Percentiles rank a stretch among this genome's conserved stretches.
These are phyloP conservation scores for Microstroma glucosiphilum DNA, from an alignment of 1,284 basidiomycete species.

Conservation along the genomic window DNA sequence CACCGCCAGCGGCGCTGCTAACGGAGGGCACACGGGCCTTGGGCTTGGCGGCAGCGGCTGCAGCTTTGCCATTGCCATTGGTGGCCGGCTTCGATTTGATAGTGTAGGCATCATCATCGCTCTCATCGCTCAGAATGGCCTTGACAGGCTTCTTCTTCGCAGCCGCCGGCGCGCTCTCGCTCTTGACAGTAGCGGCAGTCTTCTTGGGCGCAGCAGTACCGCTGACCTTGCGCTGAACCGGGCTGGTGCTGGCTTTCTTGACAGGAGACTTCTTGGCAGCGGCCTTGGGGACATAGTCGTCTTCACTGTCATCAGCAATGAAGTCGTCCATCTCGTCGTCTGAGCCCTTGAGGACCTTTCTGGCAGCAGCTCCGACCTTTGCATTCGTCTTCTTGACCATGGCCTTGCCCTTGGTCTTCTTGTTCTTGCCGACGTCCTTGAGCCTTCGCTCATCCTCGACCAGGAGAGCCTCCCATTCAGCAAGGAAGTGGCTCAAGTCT, in stretches of 20 bases:
- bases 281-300: constrained; percentile 28
- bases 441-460: constrained; percentile 58
- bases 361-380: constrained; percentile 60
- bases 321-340: constrained; percentile 15
- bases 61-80: too few species aligned
- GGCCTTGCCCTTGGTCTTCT: constrained; percentile 53
- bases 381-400: constrained; percentile 54
- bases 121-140: too few species aligned
- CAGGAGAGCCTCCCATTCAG: constrained; percentile 69
- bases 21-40: too few species aligned
- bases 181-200: constrained; percentile 10
- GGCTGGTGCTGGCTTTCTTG: constrained; percentile 23
- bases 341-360: constrained; percentile 54
- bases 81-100: too few species aligned
- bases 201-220: constrained; percentile 17
- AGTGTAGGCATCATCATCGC: too few species aligned
- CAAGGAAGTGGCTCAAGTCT: constrained; percentile 78
- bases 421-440: constrained; percentile 59
- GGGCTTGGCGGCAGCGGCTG: too few species aligned
- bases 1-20: constrained; percentile 10
- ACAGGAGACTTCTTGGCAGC: constrained; percentile 14
- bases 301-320: constrained; percentile 29
- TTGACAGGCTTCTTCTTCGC: constrained; percentile 8
- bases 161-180: constrained; percentile 11
- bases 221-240: constrained; percentile 25